phyloP scores from a whole-genome alignment of 1,139 yeast species.

The Suhomyces choctaworum region DNA sequence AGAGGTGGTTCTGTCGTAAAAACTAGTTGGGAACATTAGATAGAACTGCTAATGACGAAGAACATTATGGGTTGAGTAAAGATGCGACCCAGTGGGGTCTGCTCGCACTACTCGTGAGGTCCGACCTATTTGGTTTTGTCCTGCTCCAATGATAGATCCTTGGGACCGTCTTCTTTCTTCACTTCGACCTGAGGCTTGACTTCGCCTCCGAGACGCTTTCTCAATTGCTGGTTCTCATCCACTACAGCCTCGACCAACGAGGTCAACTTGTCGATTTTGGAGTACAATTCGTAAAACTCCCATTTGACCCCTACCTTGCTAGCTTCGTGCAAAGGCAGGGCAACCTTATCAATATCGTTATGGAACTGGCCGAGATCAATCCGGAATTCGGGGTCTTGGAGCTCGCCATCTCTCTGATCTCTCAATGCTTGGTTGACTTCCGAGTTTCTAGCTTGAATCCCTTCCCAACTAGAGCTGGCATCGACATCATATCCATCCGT shows the following conservation, averaged over 20 bases:
- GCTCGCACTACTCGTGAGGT: too few relatives aligned
- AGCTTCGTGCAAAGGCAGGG: constrained; percentile 61
- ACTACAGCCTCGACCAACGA: constrained; percentile 42
- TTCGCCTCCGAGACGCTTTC: constrained; percentile 16
- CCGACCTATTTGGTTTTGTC: not conserved
- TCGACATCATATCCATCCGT: constrained; percentile 68
- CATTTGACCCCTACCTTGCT: constrained; percentile 60
- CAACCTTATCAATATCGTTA: constrained; percentile 43
- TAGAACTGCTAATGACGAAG: too few relatives aligned
- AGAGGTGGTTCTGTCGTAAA: too few relatives aligned
- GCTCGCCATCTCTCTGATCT: constrained; percentile 62
- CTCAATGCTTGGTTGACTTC: constrained; percentile 43
- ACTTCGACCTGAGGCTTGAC: too few relatives aligned
- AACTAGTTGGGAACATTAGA: too few relatives aligned
- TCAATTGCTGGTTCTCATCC: constrained; percentile 43
- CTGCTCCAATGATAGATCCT: too few relatives aligned
- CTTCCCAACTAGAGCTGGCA: constrained; percentile 38
- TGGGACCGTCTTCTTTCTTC: too few relatives aligned
- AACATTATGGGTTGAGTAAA: too few relatives aligned
- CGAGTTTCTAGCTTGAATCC: constrained; percentile 38
- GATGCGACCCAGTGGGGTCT: too few relatives aligned
- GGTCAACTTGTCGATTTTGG: constrained; percentile 48
- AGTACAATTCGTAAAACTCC: constrained; percentile 61
- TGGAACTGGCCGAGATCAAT: constrained; percentile 53
- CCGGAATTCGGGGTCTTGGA: constrained; percentile 69